These are phyloP conservation scores for Suillus subalutaceus DNA, from an alignment of 768 basidiomycete genomes.

Conservation along the genomic window DNA sequence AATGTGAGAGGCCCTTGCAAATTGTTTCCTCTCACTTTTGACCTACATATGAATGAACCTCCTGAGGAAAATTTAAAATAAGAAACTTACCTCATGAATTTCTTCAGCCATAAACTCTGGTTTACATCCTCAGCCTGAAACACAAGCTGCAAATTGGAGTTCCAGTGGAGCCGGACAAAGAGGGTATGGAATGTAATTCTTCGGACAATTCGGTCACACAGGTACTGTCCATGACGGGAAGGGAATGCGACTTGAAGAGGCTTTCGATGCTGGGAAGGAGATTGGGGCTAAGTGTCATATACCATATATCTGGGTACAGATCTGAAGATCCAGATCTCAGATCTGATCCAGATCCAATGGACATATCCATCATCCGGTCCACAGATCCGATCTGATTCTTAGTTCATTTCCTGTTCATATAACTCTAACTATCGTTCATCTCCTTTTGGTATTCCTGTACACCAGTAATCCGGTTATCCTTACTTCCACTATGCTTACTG, in stretches of 20 bases:
- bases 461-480: too few relatives aligned
- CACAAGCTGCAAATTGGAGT: not conserved
- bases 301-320: too few relatives aligned
- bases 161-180: not conserved
- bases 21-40: not conserved
- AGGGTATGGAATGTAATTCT: not conserved
- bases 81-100: not conserved
- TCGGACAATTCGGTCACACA: not conserved
- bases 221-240: not conserved
- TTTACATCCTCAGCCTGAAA: not conserved
- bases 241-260: not conserved
- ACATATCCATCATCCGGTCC: too few relatives aligned
- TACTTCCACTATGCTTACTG: too few relatives aligned
- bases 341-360: too few relatives aligned
- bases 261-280: not conserved
- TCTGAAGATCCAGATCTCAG: too few relatives aligned
- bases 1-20: not conserved
- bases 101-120: not conserved
- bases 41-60: not conserved
- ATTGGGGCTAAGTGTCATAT: not conserved
- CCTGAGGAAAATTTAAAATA: not conserved
- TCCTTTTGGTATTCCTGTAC: too few relatives aligned
- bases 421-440: too few relatives aligned
- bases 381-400: too few relatives aligned
- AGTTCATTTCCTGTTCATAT: too few relatives aligned